Base-by-base conservation (phyloP, 129 eudicot genomes). In the Flaveria brownii region DNA sequence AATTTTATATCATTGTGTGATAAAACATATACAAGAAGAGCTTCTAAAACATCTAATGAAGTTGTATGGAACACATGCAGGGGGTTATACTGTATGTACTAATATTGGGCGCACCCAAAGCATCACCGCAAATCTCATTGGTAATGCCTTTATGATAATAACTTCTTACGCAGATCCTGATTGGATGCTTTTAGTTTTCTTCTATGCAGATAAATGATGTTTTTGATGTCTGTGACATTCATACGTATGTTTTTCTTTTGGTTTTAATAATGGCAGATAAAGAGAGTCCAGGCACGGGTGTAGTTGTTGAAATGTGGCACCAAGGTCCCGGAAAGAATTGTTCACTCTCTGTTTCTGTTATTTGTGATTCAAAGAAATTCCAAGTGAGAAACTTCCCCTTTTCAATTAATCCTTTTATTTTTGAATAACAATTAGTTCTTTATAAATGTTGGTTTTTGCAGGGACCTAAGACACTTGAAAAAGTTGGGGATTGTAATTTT, bases 341-440 rank as follows among this genome's bases (percentile, higher is more conserved):
- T 75, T 93, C 98, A 26, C 86, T 93, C 71, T 75, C 96, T 20
- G 97, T 93, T 36, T 86, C 96, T 73, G 92, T 93, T 63, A 71
- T 90, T 23, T 93, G 98, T 85, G 90, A 93, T 77, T 41, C 80
- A 56, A 83, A 78, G 71, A 87, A 83, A 83, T 75, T 90, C 78
- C 87, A 84, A 83, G 98, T 90, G 72, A 72, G 92, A 72, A 70
- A 76, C 22, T 63, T 70, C 54, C 33, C 59, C 20, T 52, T 20
- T 41, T 50, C 51, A 46, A 18, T 71, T 60, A 30, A 63, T 9
- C n/a, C 16, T 14, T 73, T 30, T 61, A 7, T 6, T 45, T 56
- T 68, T 6, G 70, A 36, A n/a, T 47, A 36, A 73, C 42, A 60
- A 69, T 54, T 56, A 73, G 54, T 33, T 45, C 28, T 77, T 14